phyloP scores from a whole-genome alignment of 2,329 filamentous ascomycete genomes.

The Aspergillus pseudotamarii region DNA sequence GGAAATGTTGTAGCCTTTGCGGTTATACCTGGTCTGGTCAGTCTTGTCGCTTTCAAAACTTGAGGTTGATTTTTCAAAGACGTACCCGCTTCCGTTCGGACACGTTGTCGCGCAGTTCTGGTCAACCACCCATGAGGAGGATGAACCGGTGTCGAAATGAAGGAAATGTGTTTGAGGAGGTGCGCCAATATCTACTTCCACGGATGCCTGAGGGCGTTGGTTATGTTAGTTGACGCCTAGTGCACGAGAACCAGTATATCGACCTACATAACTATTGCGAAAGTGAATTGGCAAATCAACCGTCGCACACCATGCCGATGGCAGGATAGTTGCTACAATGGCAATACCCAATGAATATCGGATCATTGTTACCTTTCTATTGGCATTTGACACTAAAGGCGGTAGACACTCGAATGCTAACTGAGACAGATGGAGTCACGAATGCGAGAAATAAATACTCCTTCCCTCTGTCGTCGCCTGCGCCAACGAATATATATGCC shows the following conservation, averaged over 20 bases:
- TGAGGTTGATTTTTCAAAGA: no score
- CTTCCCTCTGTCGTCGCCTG: no score
- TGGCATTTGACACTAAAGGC: accelerated
- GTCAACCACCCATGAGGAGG: neutral
- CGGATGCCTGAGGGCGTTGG: neutral
- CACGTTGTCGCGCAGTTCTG: neutral
- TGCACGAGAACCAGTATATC: neutral
- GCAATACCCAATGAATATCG: neutral
- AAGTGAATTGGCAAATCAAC: neutral
- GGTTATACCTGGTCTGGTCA: neutral
- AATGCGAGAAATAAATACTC: no score
- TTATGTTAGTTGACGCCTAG: neutral
- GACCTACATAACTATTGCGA: neutral
- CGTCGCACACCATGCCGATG: neutral
- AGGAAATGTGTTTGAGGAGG: neutral
- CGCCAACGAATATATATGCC: no score
- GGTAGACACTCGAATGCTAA: no score
- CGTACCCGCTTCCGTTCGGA: neutral
- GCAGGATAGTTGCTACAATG: neutral
- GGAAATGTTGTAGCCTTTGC: neutral
- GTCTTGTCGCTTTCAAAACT: neutral
- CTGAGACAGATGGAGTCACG: no score
- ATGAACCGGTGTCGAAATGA: conserved; percentile 1
- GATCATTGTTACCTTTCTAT: neutral
- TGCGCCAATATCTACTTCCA: neutral